Conservation (phyloP, 2,329 filamentous ascomycete genomes). For the Fusarium drepaniforme region DNA sequence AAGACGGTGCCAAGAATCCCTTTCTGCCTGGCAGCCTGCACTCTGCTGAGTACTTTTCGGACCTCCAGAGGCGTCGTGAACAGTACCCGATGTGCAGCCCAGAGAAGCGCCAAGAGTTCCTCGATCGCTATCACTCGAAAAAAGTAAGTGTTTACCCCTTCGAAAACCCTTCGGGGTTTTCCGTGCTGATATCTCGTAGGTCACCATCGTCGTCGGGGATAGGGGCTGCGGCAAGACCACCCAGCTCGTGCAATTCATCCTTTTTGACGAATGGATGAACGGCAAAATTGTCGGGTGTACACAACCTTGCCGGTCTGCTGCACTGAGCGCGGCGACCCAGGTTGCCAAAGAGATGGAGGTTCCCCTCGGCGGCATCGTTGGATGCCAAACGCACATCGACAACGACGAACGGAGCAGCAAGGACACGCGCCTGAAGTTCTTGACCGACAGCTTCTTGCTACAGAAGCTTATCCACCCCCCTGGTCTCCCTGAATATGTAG, state of each 20-base stretch:
- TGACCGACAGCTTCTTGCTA: background rate
- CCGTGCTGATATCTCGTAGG: background rate
- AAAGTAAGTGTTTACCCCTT: background rate
- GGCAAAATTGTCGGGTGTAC: background rate
- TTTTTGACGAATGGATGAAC: background rate
- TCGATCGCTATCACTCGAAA: background rate
- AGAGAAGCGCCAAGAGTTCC: background rate
- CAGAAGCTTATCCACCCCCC: background rate
- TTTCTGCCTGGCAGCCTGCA: background rate
- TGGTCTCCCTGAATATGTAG: background rate
- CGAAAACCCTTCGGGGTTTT: background rate
- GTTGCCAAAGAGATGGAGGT: background rate
- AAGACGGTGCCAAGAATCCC: background rate
- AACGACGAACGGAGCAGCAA: background rate
- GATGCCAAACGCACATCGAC: background rate
- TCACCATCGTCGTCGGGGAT: background rate
- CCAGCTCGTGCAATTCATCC: background rate
- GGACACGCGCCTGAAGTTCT: background rate
- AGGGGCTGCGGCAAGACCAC: background rate
- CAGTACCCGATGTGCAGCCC: background rate
- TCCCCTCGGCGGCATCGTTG: background rate
- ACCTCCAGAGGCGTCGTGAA: background rate
- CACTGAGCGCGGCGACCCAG: background rate
- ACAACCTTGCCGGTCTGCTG: background rate
- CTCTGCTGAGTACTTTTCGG: background rate